Conservation (phyloP, 345 rosid genomes). For the Noccaea caerulescens region DNA sequence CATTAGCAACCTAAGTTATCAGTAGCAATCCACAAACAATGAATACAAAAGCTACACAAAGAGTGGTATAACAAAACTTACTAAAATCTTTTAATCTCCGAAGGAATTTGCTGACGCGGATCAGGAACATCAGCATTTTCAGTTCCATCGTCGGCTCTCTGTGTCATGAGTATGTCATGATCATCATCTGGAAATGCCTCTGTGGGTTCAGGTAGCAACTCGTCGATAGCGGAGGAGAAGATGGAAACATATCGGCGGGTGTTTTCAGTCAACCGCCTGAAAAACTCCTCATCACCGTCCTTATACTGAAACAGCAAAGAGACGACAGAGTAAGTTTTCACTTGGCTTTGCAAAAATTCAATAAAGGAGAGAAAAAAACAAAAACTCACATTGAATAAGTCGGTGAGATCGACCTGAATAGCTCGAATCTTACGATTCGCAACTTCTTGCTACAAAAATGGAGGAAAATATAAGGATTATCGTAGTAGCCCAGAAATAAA, state of each 20-base stretch:
- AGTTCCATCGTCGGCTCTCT: constrained; percentile 72
- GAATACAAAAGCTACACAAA: not conserved
- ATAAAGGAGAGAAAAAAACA: not conserved
- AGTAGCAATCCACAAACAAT: constrained; percentile 15
- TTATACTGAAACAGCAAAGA: constrained; percentile 57
- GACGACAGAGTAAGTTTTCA: constrained; percentile 1
- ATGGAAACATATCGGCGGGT: constrained; percentile 83
- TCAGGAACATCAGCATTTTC: constrained; percentile 68
- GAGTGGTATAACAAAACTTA: constrained; percentile 46
- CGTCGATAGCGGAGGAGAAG: constrained; percentile 78
- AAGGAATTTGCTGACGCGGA: constrained; percentile 78
- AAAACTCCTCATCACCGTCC: constrained; percentile 68
- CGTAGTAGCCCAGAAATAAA: not conserved
- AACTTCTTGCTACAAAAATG: constrained; percentile 71
- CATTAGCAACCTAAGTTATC: constrained; percentile 25
- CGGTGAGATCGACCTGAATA: constrained; percentile 79
- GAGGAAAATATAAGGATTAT: constrained; percentile 23
- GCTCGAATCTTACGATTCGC: constrained; percentile 79
- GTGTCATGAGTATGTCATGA: constrained; percentile 85
- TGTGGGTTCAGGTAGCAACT: constrained; percentile 81
- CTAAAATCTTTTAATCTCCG: constrained; percentile 89
- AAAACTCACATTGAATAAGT: constrained; percentile 67
- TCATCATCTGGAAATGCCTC: constrained; percentile 92
- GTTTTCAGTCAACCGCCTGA: constrained; percentile 76
- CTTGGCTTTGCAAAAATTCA: constrained; percentile 15